A percentile compares a stretch with the other conserved stretches of the same genome.
Evolutionary conservation across 176 grass and related monocot species (phyloP).

Genomic region (Oryza brachyantha): DNA sequence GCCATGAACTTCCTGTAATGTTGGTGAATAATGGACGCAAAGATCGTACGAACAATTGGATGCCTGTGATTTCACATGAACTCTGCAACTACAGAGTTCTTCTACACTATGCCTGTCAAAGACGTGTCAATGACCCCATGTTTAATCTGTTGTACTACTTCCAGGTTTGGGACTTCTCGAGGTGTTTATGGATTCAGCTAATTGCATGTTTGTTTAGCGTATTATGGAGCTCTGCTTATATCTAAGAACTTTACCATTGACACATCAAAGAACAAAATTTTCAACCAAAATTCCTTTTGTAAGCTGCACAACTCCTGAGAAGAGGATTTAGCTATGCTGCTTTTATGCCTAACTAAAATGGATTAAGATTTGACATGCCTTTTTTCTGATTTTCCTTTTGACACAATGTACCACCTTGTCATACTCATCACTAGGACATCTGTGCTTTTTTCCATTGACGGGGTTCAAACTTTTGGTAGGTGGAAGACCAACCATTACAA

Average conservation of each 20-base stretch:
- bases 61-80: background rate
- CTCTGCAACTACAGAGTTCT: background rate
- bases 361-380: background rate
- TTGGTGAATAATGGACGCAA: background rate
- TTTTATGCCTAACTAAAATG: background rate
- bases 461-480: background rate
- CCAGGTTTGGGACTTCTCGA: background rate
- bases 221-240: background rate
- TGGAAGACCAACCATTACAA: background rate
- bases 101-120: background rate
- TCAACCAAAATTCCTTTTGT: background rate
- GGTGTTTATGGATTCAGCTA: background rate
- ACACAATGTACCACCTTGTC: background rate
- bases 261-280: background rate
- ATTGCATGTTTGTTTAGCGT: background rate
- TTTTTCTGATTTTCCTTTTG: background rate
- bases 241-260: too few relatives aligned
- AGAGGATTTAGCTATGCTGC: too few relatives aligned
- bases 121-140: background rate
- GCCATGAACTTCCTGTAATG: background rate
- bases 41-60: background rate
- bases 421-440: background rate
- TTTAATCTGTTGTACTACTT: background rate
- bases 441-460: background rate
- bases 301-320: background rate